These are phyloP conservation scores for Diaporthe sp. DNA, from an alignment of 2,329 filamentous ascomycete species.

Conservation along the genomic window DNA sequence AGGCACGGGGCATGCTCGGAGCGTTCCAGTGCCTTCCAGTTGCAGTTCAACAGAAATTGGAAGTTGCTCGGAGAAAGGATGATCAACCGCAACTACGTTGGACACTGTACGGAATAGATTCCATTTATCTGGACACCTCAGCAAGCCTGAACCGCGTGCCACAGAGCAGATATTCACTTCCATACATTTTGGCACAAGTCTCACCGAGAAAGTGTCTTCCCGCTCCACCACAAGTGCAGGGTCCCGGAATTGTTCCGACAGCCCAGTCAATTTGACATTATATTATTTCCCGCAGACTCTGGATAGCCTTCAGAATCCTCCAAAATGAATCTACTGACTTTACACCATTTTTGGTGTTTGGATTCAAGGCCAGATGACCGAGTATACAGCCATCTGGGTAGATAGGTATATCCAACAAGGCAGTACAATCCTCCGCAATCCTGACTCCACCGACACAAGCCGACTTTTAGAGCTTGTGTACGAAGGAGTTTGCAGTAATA, in stretches of 20 bases:
- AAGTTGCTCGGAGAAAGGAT: background rate
- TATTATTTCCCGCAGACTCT: background rate
- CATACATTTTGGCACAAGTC: background rate
- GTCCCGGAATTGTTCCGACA: no score
- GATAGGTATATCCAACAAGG: background rate
- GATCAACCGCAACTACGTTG: background rate
- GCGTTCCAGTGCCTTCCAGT: background rate
- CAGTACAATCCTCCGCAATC: background rate
- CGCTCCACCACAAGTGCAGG: background rate
- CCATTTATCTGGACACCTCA: no score
- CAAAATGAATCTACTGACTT: background rate
- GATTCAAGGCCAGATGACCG: no score
- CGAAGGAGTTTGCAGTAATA: slow-evolving; percentile 50
- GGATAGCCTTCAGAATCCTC: background rate
- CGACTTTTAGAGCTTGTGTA: slow-evolving; percentile 41
- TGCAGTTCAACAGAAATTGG: background rate
- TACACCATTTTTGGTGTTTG: background rate
- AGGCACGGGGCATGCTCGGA: background rate
- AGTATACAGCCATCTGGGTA: background rate
- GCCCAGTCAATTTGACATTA: background rate
- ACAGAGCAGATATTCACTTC: background rate
- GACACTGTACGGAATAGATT: no score
- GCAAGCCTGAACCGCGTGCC: background rate
- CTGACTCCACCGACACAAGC: background rate
- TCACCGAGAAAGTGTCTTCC: background rate